Conservation (phyloP, 208 protist species). For the Trypanosoma grayi region DNA sequence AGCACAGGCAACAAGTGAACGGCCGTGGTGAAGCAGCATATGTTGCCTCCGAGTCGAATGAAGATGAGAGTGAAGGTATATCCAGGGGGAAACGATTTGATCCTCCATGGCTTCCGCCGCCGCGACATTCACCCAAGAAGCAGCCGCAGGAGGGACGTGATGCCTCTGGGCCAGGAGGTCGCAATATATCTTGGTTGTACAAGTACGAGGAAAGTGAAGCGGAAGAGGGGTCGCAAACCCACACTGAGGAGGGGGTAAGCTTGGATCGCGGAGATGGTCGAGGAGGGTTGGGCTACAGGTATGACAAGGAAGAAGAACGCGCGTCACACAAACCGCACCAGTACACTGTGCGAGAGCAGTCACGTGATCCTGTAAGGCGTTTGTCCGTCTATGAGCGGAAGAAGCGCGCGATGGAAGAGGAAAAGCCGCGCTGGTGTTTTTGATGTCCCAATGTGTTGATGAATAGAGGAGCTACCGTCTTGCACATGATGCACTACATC, state of each 20-base stretch:
- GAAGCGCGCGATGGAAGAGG: constrained; percentile 15
- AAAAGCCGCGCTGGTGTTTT: constrained; percentile 34
- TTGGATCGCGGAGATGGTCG: not conserved
- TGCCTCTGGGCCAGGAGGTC: not conserved
- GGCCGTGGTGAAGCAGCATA: not conserved
- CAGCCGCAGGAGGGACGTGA: not conserved
- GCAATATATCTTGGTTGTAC: constrained; percentile 22
- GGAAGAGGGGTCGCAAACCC: constrained; percentile 15
- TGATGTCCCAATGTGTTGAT: constrained; percentile 11
- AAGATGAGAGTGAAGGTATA: not conserved
- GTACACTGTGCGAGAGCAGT: not conserved
- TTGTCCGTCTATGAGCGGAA: constrained; percentile 36
- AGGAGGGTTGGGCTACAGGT: not conserved
- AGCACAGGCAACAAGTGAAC: too few species aligned
- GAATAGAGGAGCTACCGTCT: not conserved
- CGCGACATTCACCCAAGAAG: not conserved
- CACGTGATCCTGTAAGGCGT: not conserved
- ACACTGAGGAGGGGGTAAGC: constrained; percentile 8
- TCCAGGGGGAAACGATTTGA: not conserved
- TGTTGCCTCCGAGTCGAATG: not conserved
- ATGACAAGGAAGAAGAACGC: not conserved
- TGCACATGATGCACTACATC: not conserved
- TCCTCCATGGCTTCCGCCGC: constrained; percentile 9
- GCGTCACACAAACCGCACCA: not conserved
- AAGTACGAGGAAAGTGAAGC: constrained; percentile 22